These are phyloP conservation scores for Trichomonascaceae sp. DNA, from an alignment of 1,139 yeast species.

Conservation along the genomic window DNA sequence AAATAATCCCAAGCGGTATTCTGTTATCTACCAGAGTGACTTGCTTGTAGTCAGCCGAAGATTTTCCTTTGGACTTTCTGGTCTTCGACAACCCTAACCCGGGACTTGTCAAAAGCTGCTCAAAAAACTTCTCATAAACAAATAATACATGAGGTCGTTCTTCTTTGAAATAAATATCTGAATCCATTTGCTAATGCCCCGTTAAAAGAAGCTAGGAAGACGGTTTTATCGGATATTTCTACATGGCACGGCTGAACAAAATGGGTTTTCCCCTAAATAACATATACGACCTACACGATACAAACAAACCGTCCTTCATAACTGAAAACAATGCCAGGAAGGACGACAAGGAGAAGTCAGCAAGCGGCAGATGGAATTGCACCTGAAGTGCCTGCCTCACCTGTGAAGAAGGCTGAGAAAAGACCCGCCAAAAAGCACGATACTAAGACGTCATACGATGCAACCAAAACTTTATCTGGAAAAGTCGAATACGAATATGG, in stretches of 20 bases:
- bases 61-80: not conserved
- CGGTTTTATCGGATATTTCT: not conserved
- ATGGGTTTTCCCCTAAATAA: not conserved
- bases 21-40: slow-evolving; percentile 10
- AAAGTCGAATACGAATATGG: slow-evolving; percentile 68
- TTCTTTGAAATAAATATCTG: slow-evolving; percentile 17
- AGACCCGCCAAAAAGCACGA: slow-evolving; percentile 2
- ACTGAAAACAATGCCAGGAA: not conserved
- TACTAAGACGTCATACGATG: slow-evolving; percentile 13
- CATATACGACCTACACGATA: not conserved
- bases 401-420: not conserved
- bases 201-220: not conserved
- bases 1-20: slow-evolving; percentile 11
- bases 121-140: slow-evolving; percentile 7
- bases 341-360: not conserved
- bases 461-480: slow-evolving; percentile 17
- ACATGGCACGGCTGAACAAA: not conserved
- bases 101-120: not conserved
- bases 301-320: not conserved
- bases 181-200: slow-evolving; percentile 15
- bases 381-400: not conserved
- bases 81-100: not conserved
- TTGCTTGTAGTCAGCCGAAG: not conserved
- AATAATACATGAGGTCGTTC: slow-evolving; percentile 18
- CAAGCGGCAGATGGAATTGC: not conserved